phyloP scores from a whole-genome alignment of 202 grass and related monocot genomes.

The Carex sylvatica region DNA sequence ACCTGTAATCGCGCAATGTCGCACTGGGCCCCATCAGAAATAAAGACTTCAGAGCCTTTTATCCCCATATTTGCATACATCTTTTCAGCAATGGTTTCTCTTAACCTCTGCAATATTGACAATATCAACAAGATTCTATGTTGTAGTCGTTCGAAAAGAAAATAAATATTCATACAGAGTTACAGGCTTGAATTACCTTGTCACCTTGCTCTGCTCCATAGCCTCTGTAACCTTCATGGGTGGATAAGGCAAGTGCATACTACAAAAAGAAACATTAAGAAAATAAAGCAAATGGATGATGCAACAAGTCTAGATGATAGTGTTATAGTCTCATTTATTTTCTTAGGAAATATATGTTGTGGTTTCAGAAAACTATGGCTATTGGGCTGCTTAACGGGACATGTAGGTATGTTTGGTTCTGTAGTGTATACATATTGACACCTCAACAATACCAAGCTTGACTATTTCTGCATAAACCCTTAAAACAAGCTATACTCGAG shows the following conservation, averaged over 20 bases:
- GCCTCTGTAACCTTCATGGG: constrained; percentile 79
- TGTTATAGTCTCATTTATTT: not conserved
- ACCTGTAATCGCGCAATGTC: constrained; percentile 89
- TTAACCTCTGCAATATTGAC: constrained; percentile 45
- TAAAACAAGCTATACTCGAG: not conserved
- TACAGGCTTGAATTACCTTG: constrained; percentile 43
- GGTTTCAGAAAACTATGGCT: not conserved
- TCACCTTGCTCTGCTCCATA: constrained; percentile 90
- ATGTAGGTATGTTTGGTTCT: not conserved
- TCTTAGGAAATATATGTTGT: not conserved
- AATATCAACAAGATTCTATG: not conserved
- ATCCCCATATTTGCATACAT: constrained; percentile 75
- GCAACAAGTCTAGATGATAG: not conserved
- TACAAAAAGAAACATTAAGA: constrained; percentile 26
- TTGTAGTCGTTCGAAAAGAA: not conserved
- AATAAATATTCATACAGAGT: not conserved
- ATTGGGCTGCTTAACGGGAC: not conserved
- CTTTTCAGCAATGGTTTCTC: constrained; percentile 58
- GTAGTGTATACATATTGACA: not conserved
- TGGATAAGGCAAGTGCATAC: constrained; percentile 78
- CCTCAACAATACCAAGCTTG: not conserved
- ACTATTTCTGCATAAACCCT: not conserved
- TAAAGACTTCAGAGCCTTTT: constrained; percentile 59
- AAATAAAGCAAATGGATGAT: not conserved
- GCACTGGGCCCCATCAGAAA: constrained; percentile 86